Base-by-base conservation (phyloP, 140 eudicot genomes). In the Bidens hawaiensis region DNA sequence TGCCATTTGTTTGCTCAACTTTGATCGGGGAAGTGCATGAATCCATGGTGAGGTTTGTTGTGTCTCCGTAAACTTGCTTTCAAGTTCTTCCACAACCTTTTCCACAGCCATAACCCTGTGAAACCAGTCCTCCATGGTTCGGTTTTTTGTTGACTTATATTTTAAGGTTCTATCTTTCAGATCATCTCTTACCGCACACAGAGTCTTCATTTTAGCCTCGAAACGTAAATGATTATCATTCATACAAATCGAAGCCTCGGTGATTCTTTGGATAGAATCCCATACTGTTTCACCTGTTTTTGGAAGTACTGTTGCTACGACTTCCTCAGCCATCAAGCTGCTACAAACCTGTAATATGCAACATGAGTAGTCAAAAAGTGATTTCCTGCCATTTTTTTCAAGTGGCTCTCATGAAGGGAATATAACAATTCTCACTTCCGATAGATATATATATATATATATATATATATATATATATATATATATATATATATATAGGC, bases 271-370 rank as follows among this genome's bases (percentile, higher is more conserved):
- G 65, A 60, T 5, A 22, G 50, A 60, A 55, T 67, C 64, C 64
- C 73, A 67, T 53, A 54, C 55, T 17, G 56, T 54, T 47, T 67
- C 73, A 6, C 53, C 31, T 13, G 64, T 43, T 67, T 54, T 67
- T 53, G 52, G 73, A 6, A 67, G 30, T 62, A 41, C 30, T 10
- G 33, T 63, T 51, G 53, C 62, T 15, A 65, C 42, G 10, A 40
- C 72, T 24, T 51, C 38, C n/a, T 65, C 71, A 36, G 59, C 71
- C 62, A 51, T 65, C 36, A 21, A 33, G 51, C 10, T 25, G 22
- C 48, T 50, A n/a, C 3, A 33, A 33, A 24, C 26, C 71, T 65
- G n/a, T 51, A 50, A 24, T 22, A 34, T n/a, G 62, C 48, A 65
- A 65, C 53, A 65, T 19, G 16, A 64, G 14, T 15, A 47, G 22